Conservation (phyloP, 352 stramenopile species). For the Pythium monospermum region DNA sequence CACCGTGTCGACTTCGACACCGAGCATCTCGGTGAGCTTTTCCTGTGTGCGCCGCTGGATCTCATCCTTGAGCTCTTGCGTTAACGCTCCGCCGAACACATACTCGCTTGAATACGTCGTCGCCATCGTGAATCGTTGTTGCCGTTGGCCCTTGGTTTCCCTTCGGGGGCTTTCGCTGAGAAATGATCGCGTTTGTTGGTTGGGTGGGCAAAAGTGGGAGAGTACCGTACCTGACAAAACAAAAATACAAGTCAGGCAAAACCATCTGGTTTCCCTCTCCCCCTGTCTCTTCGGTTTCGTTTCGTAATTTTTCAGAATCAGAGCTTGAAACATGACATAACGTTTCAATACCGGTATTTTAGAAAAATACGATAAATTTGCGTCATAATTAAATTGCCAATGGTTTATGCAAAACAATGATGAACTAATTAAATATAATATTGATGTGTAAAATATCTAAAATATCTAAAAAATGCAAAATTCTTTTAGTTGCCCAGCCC, state of each 20-base stretch:
- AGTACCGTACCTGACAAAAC: conserved; percentile 12
- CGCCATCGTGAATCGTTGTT: no score
- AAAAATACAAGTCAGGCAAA: no score
- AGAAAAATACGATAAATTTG: no score
- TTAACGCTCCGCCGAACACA: conserved; percentile 57
- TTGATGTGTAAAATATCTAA: no score
- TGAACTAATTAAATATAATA: no score
- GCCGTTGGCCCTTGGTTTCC: neutral
- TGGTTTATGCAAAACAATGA: no score
- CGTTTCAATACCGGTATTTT: no score
- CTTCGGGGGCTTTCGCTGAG: neutral
- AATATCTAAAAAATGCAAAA: no score
- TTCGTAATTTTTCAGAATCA: no score
- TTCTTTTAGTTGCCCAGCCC: conserved; percentile 15
- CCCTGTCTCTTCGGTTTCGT: neutral
- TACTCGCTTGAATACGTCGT: conserved; percentile 42
- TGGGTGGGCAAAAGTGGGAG: neutral
- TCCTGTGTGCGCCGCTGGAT: conserved; percentile 42
- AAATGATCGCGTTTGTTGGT: neutral
- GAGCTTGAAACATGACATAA: no score
- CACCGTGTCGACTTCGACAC: conserved; percentile 76
- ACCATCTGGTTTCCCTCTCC: no score
- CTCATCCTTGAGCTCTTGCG: conserved; percentile 48
- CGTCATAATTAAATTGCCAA: no score
- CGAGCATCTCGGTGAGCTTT: conserved; percentile 74